Base-by-base conservation (phyloP, 495 filamentous ascomycete species). In the Pseudomonodictys pantanalensis region DNA sequence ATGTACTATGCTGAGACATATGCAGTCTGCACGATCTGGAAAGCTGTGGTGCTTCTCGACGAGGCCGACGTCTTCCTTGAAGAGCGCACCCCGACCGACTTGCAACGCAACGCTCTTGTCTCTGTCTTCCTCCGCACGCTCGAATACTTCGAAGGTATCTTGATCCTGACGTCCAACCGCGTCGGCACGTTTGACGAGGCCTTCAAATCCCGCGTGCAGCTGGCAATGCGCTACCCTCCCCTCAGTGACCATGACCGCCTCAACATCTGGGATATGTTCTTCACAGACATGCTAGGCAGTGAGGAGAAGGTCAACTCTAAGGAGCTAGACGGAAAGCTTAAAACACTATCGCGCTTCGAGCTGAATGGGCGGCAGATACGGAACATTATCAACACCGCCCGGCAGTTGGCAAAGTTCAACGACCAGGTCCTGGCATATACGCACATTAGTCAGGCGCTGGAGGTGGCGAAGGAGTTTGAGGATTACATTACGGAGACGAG, bases 131-230 rank as follows among this genome's bases (percentile, higher is more conserved):
- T 85, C 0, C 72, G 83, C 2, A 71, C 73, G 0, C 68, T 85
- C 0, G 83, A 85, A 46, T 84, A 81, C 61, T 85, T 82, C 48
- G 49, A 70, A 0, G 81, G 81, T 1, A 79, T 84, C 22, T 68
- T 84, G 0, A 79, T 84, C 56, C 67, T 84, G 0, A 83, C 82
- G 0, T 83, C 78, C 0, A 85, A 83, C 57, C 69, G 80, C 5
- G 75, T 83, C 1, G 76, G 71, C 10, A 69, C 67, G 47, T 74
- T 81, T 41, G 71, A 73, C 43, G 51, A 52, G 12, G 71, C 71
- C 10, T 73, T 73, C 64, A 56, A 69, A 47, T 66, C 63, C 51
- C 60, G 72, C 6, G 71, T 75, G 49, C 72, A 75, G 52, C 57
- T 75, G 48, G 56, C 62, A 22, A 54, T 75, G 17, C 52, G 68